Evolutionary conservation across 352 stramenopile species (phyloP).

Genomic region (Globisporangium canariense): DNA sequence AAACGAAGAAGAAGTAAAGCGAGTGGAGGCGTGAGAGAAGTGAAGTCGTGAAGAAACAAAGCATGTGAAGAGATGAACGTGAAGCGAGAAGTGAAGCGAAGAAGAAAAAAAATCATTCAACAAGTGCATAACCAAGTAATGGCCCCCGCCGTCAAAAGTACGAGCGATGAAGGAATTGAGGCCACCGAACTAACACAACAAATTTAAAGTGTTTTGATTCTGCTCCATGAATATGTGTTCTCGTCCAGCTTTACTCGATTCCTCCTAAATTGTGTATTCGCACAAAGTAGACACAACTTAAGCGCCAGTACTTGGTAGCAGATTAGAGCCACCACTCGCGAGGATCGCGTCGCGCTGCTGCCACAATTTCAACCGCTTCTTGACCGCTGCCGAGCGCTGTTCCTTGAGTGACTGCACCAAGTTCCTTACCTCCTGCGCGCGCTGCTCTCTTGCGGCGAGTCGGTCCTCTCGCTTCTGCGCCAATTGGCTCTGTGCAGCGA

Average conservation of each 20-base stretch:
- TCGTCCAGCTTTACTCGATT: background rate
- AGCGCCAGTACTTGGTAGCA: no score
- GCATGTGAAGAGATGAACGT: slow-evolving; percentile 17
- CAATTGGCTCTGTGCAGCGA: slow-evolving; percentile 20
- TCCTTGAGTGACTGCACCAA: slow-evolving; percentile 32
- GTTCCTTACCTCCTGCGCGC: slow-evolving; percentile 27
- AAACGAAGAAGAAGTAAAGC: slow-evolving; percentile 26
- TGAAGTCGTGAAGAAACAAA: slow-evolving; percentile 3
- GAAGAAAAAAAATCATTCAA: slow-evolving; percentile 21
- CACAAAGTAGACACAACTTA: no score
- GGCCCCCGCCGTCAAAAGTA: slow-evolving; percentile 7
- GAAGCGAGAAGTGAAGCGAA: slow-evolving; percentile 16
- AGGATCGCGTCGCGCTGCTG: slow-evolving; percentile 20
- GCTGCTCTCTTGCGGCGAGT: slow-evolving; percentile 31
- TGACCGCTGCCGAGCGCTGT: slow-evolving; percentile 30
- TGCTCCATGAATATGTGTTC: background rate
- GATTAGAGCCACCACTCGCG: no score
- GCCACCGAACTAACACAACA: slow-evolving; percentile 14
- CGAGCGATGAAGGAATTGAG: slow-evolving; percentile 7
- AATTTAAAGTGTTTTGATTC: slow-evolving; percentile 17
- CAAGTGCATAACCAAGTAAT: slow-evolving; percentile 12
- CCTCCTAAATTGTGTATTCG: no score
- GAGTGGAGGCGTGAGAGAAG: slow-evolving; percentile 35
- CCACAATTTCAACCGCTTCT: slow-evolving; percentile 29
- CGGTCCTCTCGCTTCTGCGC: slow-evolving; percentile 28